phyloP scores from a whole-genome alignment of 106 monocot genomes.

The Allium fistulosum region DNA sequence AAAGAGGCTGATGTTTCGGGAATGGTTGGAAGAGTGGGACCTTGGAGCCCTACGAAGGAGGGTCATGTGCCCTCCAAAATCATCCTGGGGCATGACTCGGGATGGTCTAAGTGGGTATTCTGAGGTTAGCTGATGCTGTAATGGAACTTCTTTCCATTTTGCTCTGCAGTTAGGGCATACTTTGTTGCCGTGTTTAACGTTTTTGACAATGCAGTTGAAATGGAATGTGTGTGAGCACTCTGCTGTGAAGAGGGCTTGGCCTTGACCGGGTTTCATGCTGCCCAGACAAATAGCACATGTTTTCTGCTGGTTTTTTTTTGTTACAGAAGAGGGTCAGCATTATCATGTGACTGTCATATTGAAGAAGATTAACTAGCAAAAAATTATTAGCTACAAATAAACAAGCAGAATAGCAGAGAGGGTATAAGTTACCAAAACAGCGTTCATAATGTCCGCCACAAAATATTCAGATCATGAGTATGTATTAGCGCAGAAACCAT shows the following conservation, averaged over 20 bases:
- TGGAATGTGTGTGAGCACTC: constrained; percentile 91
- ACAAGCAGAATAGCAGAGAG: no score
- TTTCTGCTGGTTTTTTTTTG: constrained; percentile 19
- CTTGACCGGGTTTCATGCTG: constrained; percentile 70
- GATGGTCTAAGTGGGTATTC: constrained; percentile 36
- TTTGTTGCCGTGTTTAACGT: constrained; percentile 70
- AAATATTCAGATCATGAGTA: no score
- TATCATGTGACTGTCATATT: not conserved
- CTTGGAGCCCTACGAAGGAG: constrained; percentile 41
- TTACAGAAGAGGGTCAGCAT: not conserved
- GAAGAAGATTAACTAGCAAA: no score
- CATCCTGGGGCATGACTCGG: constrained; percentile 50
- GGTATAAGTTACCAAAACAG: no score
- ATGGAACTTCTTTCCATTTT: constrained; percentile 84
- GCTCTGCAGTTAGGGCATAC: constrained; percentile 74
- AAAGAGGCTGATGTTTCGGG: constrained; percentile 7
- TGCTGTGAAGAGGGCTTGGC: constrained; percentile 79
- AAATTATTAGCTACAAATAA: no score
- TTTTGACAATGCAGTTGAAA: constrained; percentile 83
- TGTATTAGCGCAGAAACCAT: no score
- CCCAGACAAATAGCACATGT: constrained; percentile 81
- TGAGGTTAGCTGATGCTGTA: constrained; percentile 30
- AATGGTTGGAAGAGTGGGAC: constrained; percentile 14
- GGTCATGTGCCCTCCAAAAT: constrained; percentile 20
- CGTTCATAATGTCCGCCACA: no score